Evolutionary conservation across 2,329 filamentous ascomycete species (phyloP), one percentile per base, ranked within the genome.

Genomic region (Aspergillus neotritici): DNA sequence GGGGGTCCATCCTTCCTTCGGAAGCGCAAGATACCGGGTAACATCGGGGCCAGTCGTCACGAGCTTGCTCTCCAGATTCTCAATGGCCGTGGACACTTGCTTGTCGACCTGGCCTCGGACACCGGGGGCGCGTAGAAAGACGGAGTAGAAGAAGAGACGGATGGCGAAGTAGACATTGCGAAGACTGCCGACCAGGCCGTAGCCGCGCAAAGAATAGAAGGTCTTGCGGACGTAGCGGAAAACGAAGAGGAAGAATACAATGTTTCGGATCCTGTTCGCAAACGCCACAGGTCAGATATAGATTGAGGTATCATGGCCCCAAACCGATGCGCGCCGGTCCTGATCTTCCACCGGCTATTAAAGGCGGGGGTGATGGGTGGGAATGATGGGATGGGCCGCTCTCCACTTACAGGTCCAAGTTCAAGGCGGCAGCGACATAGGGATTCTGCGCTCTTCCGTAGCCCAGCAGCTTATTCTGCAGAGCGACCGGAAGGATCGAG

Each of bases 201-300:
- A 88, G 54, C 93, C 93, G 60, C 86, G 87, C 54, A 97, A 77
- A 62, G 93, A 87, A 71, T 88, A 85, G 64, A 87, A 84, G 21
- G 80, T 78, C 60, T 85, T 86, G 53, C 88, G 86, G 28, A 84
- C 79, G 75, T 89, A 86, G 62, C 90, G 84, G 37, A 94, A 73
- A 47, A 96, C 65, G 70, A 97, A 96, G 56, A 94, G 78, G 61
- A 90, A 76, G 67, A 97, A 94, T 57, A 97, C 74, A 47, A 96
- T 74, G 64, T 96, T 94, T 42, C 87, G 86, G 49, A 95, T 61
- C 47, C 87, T 91, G 52, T 33, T 33, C 14, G 17, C 13, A 36
- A 25, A 16, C 31, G 29, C 31, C 14, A 43, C 44, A 36, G 42
- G 42, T 31, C 32, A 25, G 41, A 46, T 44, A 40, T 35, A 44